Conservation (phyloP, 768 basidiomycete species). For the Boletus insuetus region DNA sequence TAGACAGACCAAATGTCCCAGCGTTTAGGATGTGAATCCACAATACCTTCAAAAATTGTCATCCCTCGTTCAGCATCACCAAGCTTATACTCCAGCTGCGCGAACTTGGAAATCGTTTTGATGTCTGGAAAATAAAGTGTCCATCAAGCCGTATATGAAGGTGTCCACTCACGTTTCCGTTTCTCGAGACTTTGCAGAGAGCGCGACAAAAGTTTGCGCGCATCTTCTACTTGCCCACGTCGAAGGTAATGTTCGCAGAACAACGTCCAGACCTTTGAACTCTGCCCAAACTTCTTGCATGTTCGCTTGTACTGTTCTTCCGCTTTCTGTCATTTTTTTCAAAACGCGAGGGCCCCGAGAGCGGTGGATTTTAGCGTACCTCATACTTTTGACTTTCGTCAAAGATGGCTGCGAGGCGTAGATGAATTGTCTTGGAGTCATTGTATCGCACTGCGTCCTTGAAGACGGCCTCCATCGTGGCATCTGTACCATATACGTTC, state of each 20-base stretch:
- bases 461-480: slow-evolving; percentile 76
- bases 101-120: slow-evolving; percentile 94
- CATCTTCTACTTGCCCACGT: slow-evolving; percentile 70
- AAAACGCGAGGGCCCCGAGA: background rate
- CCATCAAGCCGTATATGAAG: background rate
- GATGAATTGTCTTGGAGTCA: slow-evolving; percentile 88
- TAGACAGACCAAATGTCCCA: slow-evolving; percentile 97
- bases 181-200: slow-evolving; percentile 90
- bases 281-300: slow-evolving; percentile 91
- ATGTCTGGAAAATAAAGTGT: slow-evolving; percentile 54
- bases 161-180: slow-evolving; percentile 73
- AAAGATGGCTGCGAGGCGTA: slow-evolving; percentile 81
- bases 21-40: slow-evolving; percentile 93
- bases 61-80: slow-evolving; percentile 94
- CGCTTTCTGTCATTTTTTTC: slow-evolving; percentile 58
- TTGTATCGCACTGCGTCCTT: slow-evolving; percentile 88
- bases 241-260: slow-evolving; percentile 83
- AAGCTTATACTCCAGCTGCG: slow-evolving; percentile 90
- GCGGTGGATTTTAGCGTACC: slow-evolving; percentile 39
- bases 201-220: slow-evolving; percentile 82
- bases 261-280: slow-evolving; percentile 91
- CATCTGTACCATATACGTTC: slow-evolving; percentile 86
- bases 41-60: slow-evolving; percentile 94
- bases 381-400: slow-evolving; percentile 80
- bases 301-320: slow-evolving; percentile 88